Evolutionary conservation across 1,139 yeast species (phyloP).

Genomic region (Zygosaccharomyces pseudobailii): DNA sequence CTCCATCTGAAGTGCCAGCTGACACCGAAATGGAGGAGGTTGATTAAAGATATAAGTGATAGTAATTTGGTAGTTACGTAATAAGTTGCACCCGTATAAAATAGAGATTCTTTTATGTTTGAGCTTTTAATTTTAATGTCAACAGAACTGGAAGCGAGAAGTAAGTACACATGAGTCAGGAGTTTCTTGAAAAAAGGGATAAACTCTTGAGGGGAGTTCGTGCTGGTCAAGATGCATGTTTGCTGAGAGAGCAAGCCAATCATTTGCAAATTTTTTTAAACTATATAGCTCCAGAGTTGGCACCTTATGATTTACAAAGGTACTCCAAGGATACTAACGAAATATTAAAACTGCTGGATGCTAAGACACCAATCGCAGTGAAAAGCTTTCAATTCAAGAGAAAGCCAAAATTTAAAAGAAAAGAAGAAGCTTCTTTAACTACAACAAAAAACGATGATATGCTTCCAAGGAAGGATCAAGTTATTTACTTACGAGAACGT

Average conservation of each 20-base stretch:
- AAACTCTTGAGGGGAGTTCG: not conserved
- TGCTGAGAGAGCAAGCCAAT: conserved; percentile 9
- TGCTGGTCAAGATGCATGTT: not conserved
- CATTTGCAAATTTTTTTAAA: conserved; percentile 13
- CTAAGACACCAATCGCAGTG: conserved; percentile 5
- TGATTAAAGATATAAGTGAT: conserved; percentile 51
- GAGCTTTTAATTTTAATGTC: not conserved
- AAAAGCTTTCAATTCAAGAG: conserved; percentile 10
- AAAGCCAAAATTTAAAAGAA: conserved; percentile 4
- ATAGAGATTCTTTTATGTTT: conserved; percentile 7
- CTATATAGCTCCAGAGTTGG: conserved; percentile 12
- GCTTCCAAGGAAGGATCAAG: not conserved
- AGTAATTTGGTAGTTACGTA: conserved; percentile 4
- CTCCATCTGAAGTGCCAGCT: conserved; percentile 61
- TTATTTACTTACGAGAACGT: not conserved
- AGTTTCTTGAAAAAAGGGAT: not conserved
- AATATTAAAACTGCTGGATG: conserved; percentile 15
- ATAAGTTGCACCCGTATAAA: conserved; percentile 12
- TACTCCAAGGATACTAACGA: conserved; percentile 15
- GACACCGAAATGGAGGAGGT: conserved; percentile 99
- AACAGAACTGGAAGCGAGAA: not conserved
- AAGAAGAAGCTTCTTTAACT: not conserved
- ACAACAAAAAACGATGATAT: not conserved
- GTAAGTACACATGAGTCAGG: not conserved
- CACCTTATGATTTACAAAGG: conserved; percentile 21